Conservation (phyloP, 257 asterid species). For the Penstemon barbatus region DNA sequence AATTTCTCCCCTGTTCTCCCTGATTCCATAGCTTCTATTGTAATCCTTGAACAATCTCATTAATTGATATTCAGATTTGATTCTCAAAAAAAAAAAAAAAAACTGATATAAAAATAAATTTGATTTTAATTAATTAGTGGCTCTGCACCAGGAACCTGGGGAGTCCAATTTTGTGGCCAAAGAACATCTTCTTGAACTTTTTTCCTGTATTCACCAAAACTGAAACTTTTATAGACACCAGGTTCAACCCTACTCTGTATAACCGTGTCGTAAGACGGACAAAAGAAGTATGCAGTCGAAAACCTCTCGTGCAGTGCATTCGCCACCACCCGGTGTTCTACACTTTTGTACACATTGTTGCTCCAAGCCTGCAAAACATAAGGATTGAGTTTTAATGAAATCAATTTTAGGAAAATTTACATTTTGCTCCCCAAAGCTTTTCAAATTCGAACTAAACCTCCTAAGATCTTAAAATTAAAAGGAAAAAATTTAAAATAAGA, state of each 20-base stretch:
- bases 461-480: no score
- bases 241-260: constrained; percentile 52
- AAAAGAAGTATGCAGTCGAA: constrained; percentile 79
- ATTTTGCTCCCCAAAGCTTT: no score
- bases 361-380: constrained; percentile 81
- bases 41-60: no score
- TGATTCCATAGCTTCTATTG: no score
- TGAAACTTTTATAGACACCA: constrained; percentile 60
- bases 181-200: constrained; percentile 81
- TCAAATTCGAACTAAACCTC: no score
- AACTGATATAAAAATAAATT: not conserved
- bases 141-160: constrained; percentile 49
- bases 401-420: no score
- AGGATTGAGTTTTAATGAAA: no score
- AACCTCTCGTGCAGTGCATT: constrained; percentile 65
- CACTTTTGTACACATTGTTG: constrained; percentile 77
- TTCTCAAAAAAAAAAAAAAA: no score
- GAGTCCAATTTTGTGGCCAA: constrained; percentile 80
- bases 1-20: no score
- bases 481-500: no score
- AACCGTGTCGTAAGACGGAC: constrained; percentile 74
- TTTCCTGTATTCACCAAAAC: constrained; percentile 72
- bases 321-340: constrained; percentile 83
- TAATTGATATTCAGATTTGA: no score
- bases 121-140: constrained; percentile 10